Base-by-base conservation (phyloP, 345 rosid genomes). In the Cardiospermum halicacabum region DNA sequence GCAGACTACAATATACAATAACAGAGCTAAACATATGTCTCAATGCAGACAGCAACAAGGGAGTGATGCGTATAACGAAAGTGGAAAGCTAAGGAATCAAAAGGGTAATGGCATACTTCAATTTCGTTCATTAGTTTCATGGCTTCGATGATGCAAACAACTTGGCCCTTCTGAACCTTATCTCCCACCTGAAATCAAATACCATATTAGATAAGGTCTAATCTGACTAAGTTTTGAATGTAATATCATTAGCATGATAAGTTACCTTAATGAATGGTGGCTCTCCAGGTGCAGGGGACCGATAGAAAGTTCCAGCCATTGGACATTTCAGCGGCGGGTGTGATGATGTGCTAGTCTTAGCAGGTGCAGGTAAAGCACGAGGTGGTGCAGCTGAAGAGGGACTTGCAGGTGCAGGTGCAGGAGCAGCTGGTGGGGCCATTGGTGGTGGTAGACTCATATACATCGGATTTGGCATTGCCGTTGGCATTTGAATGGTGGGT, bases 121-220 rank as follows among this genome's bases (percentile, higher is more conserved):
- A 94, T 91, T 72, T 94, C 97, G 57, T 94, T 94, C 99, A 94
- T 91, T 62, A 94, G 76, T 74, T 94, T 94, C 99, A 94, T 94
- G 60, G 99, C 99, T 77, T 94, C 99, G 26, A 89, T 81, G 75
- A 94, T 91, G 81, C 99, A 91, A 61, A 94, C 27, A 34, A 89
- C 89, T 73, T 94, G 99, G 55, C 97, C 99, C 75, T 91, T 94
- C 84, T 87, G 91, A 73, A 94, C 99, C 67, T 85, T 87, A 64
- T 94, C 99, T 75, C 99, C 99, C 51, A 89, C 93, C 99, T 94
- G 70, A 42, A 58, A 31, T n/a, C 28, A 60, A 16, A 21, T 13
- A 11, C 7, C 13, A 32, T 21, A 5, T 63, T 13, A 24, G n/a
- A 22, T 4, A 21, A 8, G 45, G 30, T 54, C 37, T 9, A 22